Evolutionary conservation across 176 grass and related monocot genomes (phyloP), one percentile per base, ranked within the genome.

Genomic region (Bolboschoenus planiculmis): DNA sequence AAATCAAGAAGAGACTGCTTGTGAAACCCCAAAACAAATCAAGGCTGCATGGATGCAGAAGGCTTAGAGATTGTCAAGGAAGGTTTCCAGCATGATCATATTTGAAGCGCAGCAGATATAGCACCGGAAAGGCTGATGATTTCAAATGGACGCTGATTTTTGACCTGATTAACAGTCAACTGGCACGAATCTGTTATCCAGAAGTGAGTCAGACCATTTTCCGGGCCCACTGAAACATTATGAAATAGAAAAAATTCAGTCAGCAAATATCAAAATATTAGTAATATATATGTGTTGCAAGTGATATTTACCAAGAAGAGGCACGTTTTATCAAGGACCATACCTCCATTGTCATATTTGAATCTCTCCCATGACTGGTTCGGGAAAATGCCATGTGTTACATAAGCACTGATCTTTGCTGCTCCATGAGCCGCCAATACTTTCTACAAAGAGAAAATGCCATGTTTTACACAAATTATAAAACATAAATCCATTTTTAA

Each of bases 181-280:
- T 92, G 92, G 77, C 96, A 99, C 5, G 96, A 99, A 81, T 99
- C 92, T 3, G 96, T 99, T 55, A 99, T 91, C 96, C 96, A 95
- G 85, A 98, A 99, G 79, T 99, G 84, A 80, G 87, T 85, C 64
- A 95, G 90, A 40, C 84, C 83, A 65, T 93, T 83, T 48, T 85
- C 89, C 10, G 84, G 87, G 3, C 86, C 87, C 50, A 95, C 90
- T 95, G 86, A 65, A 88, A 86, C n/a, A 51, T 78, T 33, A 81
- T 15, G 60, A 30, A 35, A 56, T 31, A 47, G 10, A 54, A 77
- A 64, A 42, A 29, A 40, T 20, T 31, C 50, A 72, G 27, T 85
- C 30, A 64, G 10, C 63, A 83, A 87, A 80, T 80, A 11, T 37
- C 61, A 68, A 47, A 42, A 40, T 83, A 35, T 0, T 6, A 26